phyloP scores from a whole-genome alignment of 345 rosid genomes.

The Turnera subulata region DNA sequence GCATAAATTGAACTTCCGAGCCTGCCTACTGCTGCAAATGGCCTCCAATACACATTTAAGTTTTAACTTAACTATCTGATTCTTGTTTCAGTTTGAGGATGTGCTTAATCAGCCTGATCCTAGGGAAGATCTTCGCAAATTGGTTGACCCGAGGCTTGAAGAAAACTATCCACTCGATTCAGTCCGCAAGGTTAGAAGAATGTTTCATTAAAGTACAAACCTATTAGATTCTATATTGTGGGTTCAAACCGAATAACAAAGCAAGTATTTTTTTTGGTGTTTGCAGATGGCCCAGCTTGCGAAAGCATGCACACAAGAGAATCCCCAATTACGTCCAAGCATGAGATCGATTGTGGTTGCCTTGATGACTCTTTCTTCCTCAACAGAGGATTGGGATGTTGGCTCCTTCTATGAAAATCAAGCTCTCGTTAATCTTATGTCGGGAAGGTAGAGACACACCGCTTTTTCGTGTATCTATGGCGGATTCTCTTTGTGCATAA shows the following conservation, averaged over 20 bases:
- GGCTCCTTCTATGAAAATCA: constrained; percentile 60
- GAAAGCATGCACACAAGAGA: constrained; percentile 79
- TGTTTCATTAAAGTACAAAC: not conserved
- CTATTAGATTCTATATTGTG: not conserved
- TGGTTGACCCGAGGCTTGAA: constrained; percentile 72
- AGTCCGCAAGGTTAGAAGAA: constrained; percentile 54
- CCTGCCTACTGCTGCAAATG: not conserved
- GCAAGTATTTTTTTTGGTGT: not conserved
- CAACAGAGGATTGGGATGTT: constrained; percentile 78
- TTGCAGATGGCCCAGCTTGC: constrained; percentile 88
- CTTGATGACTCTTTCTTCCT: constrained; percentile 73
- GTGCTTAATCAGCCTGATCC: constrained; percentile 53
- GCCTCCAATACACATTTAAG: not conserved
- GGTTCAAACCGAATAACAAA: not conserved
- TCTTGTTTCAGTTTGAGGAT: constrained; percentile 61
- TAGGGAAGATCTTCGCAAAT: constrained; percentile 49
- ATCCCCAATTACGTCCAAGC: constrained; percentile 69
- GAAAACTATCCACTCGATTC: constrained; percentile 73
- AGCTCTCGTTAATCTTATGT: constrained; percentile 71
- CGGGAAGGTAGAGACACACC: constrained; percentile 57
- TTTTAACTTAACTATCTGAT: not conserved
- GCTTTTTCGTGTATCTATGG: too few relatives aligned
- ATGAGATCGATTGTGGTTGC: constrained; percentile 94
- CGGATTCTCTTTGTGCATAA: not conserved
- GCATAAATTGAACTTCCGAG: not conserved